Conservation (phyloP, 1,139 yeast genomes). For the Barnettozyma hawaiiensis region DNA sequence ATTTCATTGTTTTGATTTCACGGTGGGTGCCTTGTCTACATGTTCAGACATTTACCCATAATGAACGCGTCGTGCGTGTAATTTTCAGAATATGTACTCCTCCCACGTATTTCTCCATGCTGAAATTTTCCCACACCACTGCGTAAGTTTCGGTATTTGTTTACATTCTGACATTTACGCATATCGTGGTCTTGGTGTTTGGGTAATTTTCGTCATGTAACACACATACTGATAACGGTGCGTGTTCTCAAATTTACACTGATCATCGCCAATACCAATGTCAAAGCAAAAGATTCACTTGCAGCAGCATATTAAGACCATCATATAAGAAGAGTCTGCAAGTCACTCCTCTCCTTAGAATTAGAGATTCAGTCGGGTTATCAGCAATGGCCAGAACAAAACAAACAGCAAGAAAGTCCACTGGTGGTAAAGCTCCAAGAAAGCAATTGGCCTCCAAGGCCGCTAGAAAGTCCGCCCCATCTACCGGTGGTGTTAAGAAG, state of each 20-base stretch:
- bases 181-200: neutral
- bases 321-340: neutral
- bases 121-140: conserved; percentile 3
- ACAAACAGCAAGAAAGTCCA: conserved; percentile 98
- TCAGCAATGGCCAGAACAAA: conserved; percentile 90
- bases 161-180: conserved; percentile 7
- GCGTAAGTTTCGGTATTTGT: conserved; percentile 11
- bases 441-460: conserved; percentile 98
- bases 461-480: conserved; percentile 97
- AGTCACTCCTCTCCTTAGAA: conserved; percentile 2
- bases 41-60: too few relatives aligned
- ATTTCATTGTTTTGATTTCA: too few relatives aligned
- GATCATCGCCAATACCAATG: neutral
- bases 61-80: neutral
- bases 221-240: neutral
- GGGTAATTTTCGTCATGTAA: neutral
- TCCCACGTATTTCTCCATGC: neutral
- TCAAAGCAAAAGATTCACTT: too few relatives aligned
- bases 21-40: too few relatives aligned
- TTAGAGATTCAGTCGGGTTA: too few relatives aligned
- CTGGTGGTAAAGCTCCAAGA: conserved; percentile 99
- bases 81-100: neutral
- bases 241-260: conserved; percentile 2
- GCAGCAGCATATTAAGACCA: too few relatives aligned
- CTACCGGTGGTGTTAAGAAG: conserved; percentile 99